Evolutionary conservation across 169 alveolate species (phyloP).

Genomic region (Perkinsus chesapeaki): DNA sequence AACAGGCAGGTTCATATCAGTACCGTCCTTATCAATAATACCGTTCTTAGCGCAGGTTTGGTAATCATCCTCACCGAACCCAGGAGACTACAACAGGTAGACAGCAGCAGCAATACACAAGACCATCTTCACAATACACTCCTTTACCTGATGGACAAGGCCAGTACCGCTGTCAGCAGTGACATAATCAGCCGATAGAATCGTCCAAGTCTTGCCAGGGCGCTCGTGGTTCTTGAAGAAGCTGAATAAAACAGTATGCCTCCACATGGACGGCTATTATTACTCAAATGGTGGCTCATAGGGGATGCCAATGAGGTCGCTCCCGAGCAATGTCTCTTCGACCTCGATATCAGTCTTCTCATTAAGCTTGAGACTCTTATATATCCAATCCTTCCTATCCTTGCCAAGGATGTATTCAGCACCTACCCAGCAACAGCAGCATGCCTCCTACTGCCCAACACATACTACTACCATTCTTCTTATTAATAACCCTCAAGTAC

Average conservation of each 20-base stretch:
- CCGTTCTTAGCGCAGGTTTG: conserved; percentile 17
- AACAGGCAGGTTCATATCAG: conserved; percentile 18
- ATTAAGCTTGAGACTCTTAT: neutral
- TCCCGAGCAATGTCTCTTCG: conserved; percentile 64
- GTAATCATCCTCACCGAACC: conserved; percentile 45
- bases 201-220: conserved; percentile 43
- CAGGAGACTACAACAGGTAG: conserved; percentile 44
- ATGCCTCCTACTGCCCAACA: neutral
- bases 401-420: neutral
- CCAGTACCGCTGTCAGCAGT: conserved; percentile 95
- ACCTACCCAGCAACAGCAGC: neutral
- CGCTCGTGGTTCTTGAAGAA: conserved; percentile 14
- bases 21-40: neutral
- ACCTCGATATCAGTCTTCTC: conserved; percentile 40
- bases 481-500: conserved; percentile 41
- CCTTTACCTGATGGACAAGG: conserved; percentile 83
- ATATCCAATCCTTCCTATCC: neutral
- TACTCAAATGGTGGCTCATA: conserved; percentile 84
- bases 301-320: conserved; percentile 66
- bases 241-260: neutral
- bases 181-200: conserved; percentile 82
- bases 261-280: conserved; percentile 22
- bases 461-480: neutral
- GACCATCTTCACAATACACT: conserved; percentile 94
- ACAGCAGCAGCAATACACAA: conserved; percentile 71